Evolutionary conservation across 768 basidiomycete genomes (phyloP).

Genomic region (Clathrus columnatus): DNA sequence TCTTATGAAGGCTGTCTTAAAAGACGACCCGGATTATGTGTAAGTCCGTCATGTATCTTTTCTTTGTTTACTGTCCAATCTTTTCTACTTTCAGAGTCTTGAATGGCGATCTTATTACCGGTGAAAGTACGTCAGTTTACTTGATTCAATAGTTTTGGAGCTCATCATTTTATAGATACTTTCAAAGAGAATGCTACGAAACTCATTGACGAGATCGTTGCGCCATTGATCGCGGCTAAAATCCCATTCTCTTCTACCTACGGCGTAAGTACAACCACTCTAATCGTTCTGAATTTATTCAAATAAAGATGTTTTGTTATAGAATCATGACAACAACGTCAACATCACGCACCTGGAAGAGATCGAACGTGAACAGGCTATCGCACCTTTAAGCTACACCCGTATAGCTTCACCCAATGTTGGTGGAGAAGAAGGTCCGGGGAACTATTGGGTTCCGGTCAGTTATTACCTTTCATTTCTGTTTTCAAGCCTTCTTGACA

Average conservation of each 20-base stretch:
- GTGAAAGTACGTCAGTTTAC: constrained; percentile 40
- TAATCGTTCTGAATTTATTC: background rate
- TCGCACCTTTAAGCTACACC: constrained; percentile 55
- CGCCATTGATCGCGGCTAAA: constrained; percentile 44
- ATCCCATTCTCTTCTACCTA: constrained; percentile 63
- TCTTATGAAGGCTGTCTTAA: constrained; percentile 49
- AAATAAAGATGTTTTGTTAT: background rate
- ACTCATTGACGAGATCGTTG: constrained; percentile 56
- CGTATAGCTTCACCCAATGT: constrained; percentile 49
- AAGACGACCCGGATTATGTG: constrained; percentile 66
- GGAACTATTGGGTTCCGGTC: constrained; percentile 75
- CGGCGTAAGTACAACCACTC: constrained; percentile 40
- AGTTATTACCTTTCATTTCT: constrained; percentile 12
- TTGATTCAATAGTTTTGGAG: background rate
- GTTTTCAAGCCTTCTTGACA: background rate
- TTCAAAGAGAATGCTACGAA: constrained; percentile 54
- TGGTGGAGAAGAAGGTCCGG: constrained; percentile 56
- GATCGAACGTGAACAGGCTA: constrained; percentile 49
- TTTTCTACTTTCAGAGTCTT: constrained; percentile 42
- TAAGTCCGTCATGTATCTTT: constrained; percentile 27
- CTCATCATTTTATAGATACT: constrained; percentile 35
- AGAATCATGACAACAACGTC: constrained; percentile 68
- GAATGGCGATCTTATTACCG: constrained; percentile 69
- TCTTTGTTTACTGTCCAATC: background rate
- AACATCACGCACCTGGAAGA: constrained; percentile 68